Percentiles rank a stretch among this genome's conserved stretches.
Evolutionary conservation across 257 asterid species (phyloP).

Genomic region (Scutellaria baicalensis): DNA sequence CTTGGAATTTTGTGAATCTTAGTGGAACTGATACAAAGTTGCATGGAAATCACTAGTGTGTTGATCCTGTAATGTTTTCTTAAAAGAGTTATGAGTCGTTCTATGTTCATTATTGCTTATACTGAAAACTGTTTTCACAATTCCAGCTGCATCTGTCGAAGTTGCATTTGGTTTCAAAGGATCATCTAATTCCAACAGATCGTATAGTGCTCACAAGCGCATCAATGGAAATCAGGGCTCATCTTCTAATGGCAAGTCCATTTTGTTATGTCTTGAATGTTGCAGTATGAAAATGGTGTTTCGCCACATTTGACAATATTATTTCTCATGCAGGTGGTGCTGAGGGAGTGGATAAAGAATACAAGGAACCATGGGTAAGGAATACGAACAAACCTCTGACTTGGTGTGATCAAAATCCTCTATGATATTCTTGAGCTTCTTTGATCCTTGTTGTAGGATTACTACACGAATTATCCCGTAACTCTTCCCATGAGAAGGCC

Average conservation of each 20-base stretch:
- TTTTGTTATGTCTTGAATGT: constrained; percentile 1
- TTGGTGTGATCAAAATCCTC: background rate
- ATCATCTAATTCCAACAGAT: constrained; percentile 29
- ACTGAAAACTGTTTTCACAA: background rate
- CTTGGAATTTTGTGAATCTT: too few species aligned
- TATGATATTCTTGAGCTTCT: background rate
- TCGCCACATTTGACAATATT: constrained; percentile 8
- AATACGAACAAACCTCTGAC: background rate
- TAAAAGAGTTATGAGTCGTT: too few species aligned
- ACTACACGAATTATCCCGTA: constrained; percentile 56
- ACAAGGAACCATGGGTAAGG: constrained; percentile 88
- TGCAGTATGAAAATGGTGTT: background rate
- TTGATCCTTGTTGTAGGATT: constrained; percentile 38
- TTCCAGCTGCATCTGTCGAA: constrained; percentile 35
- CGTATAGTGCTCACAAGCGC: constrained; percentile 25
- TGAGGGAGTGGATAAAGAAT: constrained; percentile 46
- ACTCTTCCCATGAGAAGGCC: constrained; percentile 82
- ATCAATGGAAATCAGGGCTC: constrained; percentile 13
- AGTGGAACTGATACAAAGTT: too few species aligned
- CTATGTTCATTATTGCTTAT: too few species aligned
- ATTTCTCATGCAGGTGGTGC: constrained; percentile 32
- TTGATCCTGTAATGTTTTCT: too few species aligned
- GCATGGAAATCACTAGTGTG: too few species aligned
- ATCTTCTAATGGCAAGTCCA: constrained; percentile 41
- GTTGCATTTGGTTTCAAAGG: constrained; percentile 63